Evolutionary conservation across 148 eudicot species (phyloP), one percentile per base, ranked within the genome.

Genomic region (Tetragonia tetragonoides): DNA sequence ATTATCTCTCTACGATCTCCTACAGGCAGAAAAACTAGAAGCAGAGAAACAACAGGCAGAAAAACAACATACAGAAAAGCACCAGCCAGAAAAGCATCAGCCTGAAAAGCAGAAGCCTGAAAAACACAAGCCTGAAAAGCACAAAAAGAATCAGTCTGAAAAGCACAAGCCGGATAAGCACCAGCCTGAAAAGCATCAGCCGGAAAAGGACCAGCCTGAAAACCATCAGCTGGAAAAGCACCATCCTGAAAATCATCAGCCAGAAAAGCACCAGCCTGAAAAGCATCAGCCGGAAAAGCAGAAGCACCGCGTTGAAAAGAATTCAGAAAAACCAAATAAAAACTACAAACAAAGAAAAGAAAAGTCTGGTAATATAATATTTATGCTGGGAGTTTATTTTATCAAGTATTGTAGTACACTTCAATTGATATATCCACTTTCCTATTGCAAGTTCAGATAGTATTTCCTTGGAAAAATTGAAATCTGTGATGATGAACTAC

Each of bases 1-100:
- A 66, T 57, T 28, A 62, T 86, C 86, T 78, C 86, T 86, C 15
- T 81, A 75, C 46, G 88, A 86, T 38, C 77, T 86, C 70, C 78
- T 86, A 63, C 80, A 73, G 38, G 82, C 78, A 67, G 88, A 86
- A 65, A 78, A 77, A 75, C 72, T 71, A 51, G 39, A 49, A 38
- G 75, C 56, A 2, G 66, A 66, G 17, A 73, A 40, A 54, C 66
- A 64, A 53, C 10, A 59, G 41, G 60, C 75, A 34, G 79, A 75
- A 49, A 70, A 46, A 51, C 65, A 77, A 68, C 65, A 74, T 6
- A n/a, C 41, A 11, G 81, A 44, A 39, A 82, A 78, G 46, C 75
- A 64, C 20, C 75, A 75, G 6, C 28, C 72, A 10, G 76, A 70
- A 70, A 83, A 78, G 34, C 73, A 51, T 15, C 10, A 24, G 3